Conservation (phyloP, 2,329 filamentous ascomycete species). For the Stagonosporopsis cucurbitacearum region DNA sequence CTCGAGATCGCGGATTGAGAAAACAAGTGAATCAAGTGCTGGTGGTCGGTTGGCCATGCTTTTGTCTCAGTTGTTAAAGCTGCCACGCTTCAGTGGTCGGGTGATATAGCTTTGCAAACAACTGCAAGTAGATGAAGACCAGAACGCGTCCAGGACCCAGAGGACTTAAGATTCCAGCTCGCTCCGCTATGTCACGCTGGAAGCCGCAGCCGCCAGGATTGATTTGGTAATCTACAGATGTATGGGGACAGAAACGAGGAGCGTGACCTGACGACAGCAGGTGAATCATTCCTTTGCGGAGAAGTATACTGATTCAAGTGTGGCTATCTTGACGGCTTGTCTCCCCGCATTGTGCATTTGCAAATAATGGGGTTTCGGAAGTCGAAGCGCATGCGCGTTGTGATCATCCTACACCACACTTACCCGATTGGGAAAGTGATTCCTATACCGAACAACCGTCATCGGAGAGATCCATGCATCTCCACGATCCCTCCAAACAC, state of each 20-base stretch:
- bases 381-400: background rate
- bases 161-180: background rate
- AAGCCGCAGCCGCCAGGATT: background rate
- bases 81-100: too few relatives aligned
- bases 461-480: slow-evolving; percentile 7
- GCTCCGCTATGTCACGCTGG: background rate
- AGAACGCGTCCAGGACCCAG: background rate
- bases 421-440: slow-evolving; percentile 12
- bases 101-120: background rate
- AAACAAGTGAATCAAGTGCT: slow-evolving; percentile 27
- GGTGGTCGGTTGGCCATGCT: slow-evolving; percentile 28
- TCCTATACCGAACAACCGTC: slow-evolving; percentile 4
- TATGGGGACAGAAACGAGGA: background rate
- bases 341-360: background rate
- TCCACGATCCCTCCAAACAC: slow-evolving; percentile 3
- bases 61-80: background rate
- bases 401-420: slow-evolving; percentile 3
- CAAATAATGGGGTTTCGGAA: background rate
- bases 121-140: background rate
- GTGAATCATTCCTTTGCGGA: slow-evolving; percentile 2
- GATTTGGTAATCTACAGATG: background rate
- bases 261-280: background rate
- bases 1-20: slow-evolving; percentile 39
- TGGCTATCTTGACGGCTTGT: background rate
- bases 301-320: slow-evolving; percentile 13